Evolutionary conservation across 2,329 filamentous ascomycete species (phyloP), one percentile per base, ranked within the genome.

Genomic region (Xylariaceae sp.): DNA sequence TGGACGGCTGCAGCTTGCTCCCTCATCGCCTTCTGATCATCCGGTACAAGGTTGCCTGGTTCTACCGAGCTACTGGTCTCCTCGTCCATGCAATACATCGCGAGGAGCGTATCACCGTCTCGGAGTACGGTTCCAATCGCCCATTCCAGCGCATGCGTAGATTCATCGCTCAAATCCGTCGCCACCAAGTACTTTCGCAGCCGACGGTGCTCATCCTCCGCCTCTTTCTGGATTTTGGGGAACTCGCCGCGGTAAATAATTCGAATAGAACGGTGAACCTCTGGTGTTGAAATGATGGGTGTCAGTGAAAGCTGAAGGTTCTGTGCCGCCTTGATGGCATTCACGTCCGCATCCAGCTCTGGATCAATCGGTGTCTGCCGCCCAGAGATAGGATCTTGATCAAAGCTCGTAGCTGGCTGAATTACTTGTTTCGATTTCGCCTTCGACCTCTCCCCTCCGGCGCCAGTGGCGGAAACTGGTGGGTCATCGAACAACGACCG

Each of bases 101-200:
- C 92, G 62, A 97, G 86, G 42, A 99, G 80, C 0, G 93, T 97
- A 72, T 99, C 94, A 6, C 94, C 94, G 67, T 97, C 92, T 53
- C 94, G 85, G 35, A 99, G 80, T 4, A 97, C 92, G 0, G 93
- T 97, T 6, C 94, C 94, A 58, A 99, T 92, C 0, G 93, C 94
- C 94, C 94, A 99, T 73, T 99, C 94, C 37, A 99, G 80, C 1
- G 94, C 94, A 73, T 97, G 95, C 5, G 90, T 90, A 3, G 93
- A 92, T 76, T 99, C 94, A 44, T 94, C 90, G 67, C 92, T 97
- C 2, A 97, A 78, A 74, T 99, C 94, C 0, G 91, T 97, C 2
- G 94, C 93, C n/a, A 97, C 92, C 13, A 99, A 78, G 71, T 97
- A 99, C 69, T 94, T 95, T 56, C 94, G 84, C 62, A 93, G 83